Evolutionary conservation across 2,329 filamentous ascomycete species (phyloP), one percentile per base, ranked within the genome.

Genomic region (Neophaeococcomyces aloes): DNA sequence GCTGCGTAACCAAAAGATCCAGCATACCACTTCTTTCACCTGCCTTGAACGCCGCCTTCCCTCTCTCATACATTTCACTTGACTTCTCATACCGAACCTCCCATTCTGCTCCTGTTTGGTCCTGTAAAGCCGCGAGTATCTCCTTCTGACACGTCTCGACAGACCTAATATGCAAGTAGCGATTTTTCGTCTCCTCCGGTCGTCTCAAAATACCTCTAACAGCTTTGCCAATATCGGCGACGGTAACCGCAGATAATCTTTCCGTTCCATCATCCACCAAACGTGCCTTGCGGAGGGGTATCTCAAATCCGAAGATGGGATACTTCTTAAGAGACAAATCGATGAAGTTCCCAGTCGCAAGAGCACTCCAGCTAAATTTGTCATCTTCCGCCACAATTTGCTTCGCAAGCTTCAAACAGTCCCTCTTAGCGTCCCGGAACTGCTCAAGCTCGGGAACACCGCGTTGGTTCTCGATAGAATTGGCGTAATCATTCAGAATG

Each of bases 401-500:
- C 29, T 33, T 33, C 29, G 29, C 38, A 10, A 41, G 11, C 13
- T 2, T 15, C 4, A 41, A 15, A 17, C 18, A 18, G 4, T 41
- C 38, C 14, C 5, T 15, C 23, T 19, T 32, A 6, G 30, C 7
- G 4, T n/a, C 19, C 6, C 38, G 38, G n/a, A 41, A 41, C 10
- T 13, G 29, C n/a, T 32, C 38, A 6, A 33, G 27, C 19, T 41
- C 38, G 17, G 29, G 30, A 8, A 41, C 8, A 3, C 38, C 38
- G n/a, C 18, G 11, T 19, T 41, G 38, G n/a, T 19, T 36, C 10
- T 11, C 23, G 18, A 15, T 18, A 2, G 29, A 32, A 25, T 41
- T 41, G 17, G 15, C 38, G 17, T 18, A 41, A n/a, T 41, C 38
- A 18, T 41, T 41, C n/a, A 41, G 38, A 14, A 41, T 23, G 29